A percentile compares a stretch with the other conserved stretches of the same genome.
Evolutionary conservation across 352 stramenopile species (phyloP).

Genomic region (Phytophthora brassicae): DNA sequence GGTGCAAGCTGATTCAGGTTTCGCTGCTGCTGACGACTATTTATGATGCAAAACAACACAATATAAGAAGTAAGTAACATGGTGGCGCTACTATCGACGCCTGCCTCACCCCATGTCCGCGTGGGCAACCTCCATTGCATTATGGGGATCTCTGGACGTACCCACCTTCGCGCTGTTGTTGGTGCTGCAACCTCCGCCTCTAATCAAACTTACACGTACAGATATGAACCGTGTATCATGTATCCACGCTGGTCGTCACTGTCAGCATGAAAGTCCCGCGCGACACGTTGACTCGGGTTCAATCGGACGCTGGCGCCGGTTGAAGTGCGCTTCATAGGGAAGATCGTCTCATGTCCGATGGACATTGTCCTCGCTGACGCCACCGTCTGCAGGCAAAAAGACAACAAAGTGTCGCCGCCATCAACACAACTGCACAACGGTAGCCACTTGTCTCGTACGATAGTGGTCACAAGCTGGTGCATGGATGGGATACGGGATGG

Average conservation of each 20-base stretch:
- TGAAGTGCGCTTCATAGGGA: constrained; percentile 13
- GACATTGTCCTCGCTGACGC: no score
- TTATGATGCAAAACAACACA: no score
- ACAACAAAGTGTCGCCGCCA: constrained; percentile 7
- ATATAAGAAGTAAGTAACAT: no score
- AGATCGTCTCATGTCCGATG: constrained; percentile 21
- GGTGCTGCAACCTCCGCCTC: not conserved
- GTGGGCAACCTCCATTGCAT: not conserved
- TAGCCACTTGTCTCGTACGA: constrained; percentile 3
- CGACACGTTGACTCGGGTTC: constrained; percentile 11
- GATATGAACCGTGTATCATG: no score
- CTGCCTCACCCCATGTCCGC: not conserved
- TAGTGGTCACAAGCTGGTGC: not conserved
- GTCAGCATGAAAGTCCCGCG: not conserved
- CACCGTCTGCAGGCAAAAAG: constrained; percentile 8
- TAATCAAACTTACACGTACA: constrained; percentile 3
- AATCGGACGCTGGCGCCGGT: constrained; percentile 15
- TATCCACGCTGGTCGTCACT: constrained; percentile 4
- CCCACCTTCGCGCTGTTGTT: not conserved
- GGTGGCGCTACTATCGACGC: no score
- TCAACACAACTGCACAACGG: constrained; percentile 2
- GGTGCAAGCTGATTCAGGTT: constrained; percentile 32
- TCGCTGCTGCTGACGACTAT: constrained; percentile 14
- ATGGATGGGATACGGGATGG: no score
- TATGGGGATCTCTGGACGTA: constrained; percentile 1